Evolutionary conservation across 306 rosid genomes (phyloP).

Genomic region (Cajanus cajan): DNA sequence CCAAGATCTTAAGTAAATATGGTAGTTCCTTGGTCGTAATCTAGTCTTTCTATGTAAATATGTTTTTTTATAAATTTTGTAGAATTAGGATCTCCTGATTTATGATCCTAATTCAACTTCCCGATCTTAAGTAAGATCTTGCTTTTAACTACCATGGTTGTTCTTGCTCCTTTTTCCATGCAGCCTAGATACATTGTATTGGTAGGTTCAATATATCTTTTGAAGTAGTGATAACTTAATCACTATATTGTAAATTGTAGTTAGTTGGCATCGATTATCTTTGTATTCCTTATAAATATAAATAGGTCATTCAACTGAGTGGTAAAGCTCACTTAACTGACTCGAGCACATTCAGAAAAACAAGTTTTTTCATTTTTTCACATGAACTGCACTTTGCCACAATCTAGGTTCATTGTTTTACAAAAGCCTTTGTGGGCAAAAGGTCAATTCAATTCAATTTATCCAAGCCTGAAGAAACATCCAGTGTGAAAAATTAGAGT

Average conservation of each 20-base stretch:
- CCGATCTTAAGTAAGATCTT: background rate
- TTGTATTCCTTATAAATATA: background rate
- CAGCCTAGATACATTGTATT: background rate
- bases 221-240: background rate
- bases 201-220: background rate
- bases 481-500: background rate
- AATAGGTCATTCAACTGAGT: background rate
- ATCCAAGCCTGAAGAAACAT: background rate
- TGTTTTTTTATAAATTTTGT: background rate
- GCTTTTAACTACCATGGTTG: background rate
- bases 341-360: background rate
- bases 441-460: slow-evolving; percentile 20
- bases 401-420: background rate
- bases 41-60: background rate
- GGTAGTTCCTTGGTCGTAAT: too few species aligned
- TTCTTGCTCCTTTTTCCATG: background rate
- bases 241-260: background rate
- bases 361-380: background rate
- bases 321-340: background rate
- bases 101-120: background rate
- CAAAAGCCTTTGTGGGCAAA: slow-evolving; percentile 12
- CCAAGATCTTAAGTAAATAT: too few species aligned
- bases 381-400: background rate
- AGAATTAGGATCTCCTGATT: background rate
- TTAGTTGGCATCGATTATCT: background rate